phyloP scores from a whole-genome alignment of 257 asterid genomes.

The Capsicum rhomboideum region DNA sequence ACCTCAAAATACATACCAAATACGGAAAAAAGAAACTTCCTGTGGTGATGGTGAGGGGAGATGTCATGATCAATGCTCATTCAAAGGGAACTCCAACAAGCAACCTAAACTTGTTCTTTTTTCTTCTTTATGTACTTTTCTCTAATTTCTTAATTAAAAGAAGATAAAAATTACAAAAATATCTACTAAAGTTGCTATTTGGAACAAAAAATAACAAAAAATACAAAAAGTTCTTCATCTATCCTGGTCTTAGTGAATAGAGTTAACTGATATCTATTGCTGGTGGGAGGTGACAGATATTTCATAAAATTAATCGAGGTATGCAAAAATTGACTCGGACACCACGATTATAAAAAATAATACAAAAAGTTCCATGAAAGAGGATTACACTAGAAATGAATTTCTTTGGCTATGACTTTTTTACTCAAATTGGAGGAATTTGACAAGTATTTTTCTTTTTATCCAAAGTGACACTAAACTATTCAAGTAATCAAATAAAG shows the following conservation, averaged over 20 bases:
- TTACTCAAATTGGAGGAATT: neutral
- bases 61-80: neutral
- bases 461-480: neutral
- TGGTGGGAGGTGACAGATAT: too few relatives aligned
- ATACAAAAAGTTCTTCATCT: too few relatives aligned
- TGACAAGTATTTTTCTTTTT: neutral
- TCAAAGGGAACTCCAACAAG: constrained; percentile 19
- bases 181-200: neutral
- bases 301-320: too few relatives aligned
- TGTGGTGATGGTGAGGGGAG: neutral
- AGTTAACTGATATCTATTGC: too few relatives aligned
- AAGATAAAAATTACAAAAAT: neutral
- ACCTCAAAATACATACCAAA: accelerated
- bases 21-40: neutral
- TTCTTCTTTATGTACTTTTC: neutral
- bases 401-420: neutral
- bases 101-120: neutral
- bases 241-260: too few relatives aligned
- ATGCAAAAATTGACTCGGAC: too few relatives aligned
- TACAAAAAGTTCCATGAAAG: neutral
- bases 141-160: neutral
- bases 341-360: too few relatives aligned
- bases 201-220: neutral
- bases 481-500: neutral
- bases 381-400: neutral